Evolutionary conservation across 495 filamentous ascomycete genomes (phyloP).

Genomic region (Aspergillus cavernicola): DNA sequence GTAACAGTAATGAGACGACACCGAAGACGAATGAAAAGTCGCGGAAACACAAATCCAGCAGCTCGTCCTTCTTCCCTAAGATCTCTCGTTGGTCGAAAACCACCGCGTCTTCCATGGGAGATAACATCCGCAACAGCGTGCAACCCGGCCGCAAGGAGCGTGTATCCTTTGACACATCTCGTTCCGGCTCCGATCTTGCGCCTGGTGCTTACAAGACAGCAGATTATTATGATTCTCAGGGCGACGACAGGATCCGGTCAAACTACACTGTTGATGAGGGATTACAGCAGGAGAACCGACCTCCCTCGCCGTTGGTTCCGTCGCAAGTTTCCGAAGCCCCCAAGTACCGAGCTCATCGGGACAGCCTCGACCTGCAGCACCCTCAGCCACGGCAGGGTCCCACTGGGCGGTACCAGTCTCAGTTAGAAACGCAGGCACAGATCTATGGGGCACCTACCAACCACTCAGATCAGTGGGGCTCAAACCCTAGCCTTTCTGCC

Average conservation of each 20-base stretch:
- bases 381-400: slow-evolving; percentile 84
- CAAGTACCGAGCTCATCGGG: slow-evolving; percentile 86
- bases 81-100: slow-evolving; percentile 98
- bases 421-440: slow-evolving; percentile 75
- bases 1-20: slow-evolving; percentile 73
- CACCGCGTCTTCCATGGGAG: slow-evolving; percentile 72
- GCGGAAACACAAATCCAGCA: slow-evolving; percentile 86
- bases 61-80: slow-evolving; percentile 86
- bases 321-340: slow-evolving; percentile 72
- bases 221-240: slow-evolving; percentile 60
- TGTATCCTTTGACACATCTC: slow-evolving; percentile 56
- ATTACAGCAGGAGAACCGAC: slow-evolving; percentile 47
- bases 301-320: slow-evolving; percentile 60
- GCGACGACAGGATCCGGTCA: slow-evolving; percentile 69
- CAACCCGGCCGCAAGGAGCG: slow-evolving; percentile 47
- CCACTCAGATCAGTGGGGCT: slow-evolving; percentile 68
- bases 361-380: slow-evolving; percentile 84
- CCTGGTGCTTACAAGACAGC: slow-evolving; percentile 56
- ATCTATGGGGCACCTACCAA: slow-evolving; percentile 63
- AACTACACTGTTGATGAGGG: slow-evolving; percentile 55
- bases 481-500: slow-evolving; percentile 48
- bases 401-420: slow-evolving; percentile 74
- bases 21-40: slow-evolving; percentile 70
- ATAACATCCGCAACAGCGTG: slow-evolving; percentile 51
- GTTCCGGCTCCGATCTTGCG: slow-evolving; percentile 67